Conservation (phyloP, 768 basidiomycete genomes). For the Pisolithus orientalis region DNA sequence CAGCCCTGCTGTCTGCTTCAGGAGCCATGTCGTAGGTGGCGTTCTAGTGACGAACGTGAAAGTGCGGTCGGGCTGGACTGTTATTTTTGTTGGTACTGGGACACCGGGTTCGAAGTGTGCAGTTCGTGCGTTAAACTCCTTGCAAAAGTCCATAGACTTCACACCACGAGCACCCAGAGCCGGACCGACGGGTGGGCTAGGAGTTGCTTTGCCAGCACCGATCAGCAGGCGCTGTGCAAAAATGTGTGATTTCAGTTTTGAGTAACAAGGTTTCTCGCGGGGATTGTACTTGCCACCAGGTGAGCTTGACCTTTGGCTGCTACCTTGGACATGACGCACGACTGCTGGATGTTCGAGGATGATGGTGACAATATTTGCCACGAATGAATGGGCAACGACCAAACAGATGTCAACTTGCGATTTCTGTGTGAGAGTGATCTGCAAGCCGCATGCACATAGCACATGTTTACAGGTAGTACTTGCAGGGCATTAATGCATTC, state of each 20-base stretch:
- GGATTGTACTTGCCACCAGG: slow-evolving; percentile 55
- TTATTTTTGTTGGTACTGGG: slow-evolving; percentile 89
- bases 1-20: slow-evolving; percentile 86
- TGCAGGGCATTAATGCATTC: background rate
- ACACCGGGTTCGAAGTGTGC: slow-evolving; percentile 79
- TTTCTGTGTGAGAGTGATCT: background rate
- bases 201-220: slow-evolving; percentile 90
- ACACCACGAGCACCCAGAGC: slow-evolving; percentile 97
- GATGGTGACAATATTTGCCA: background rate
- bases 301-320: slow-evolving; percentile 54
- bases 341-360: background rate
- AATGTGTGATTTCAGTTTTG: slow-evolving; percentile 9
- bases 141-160: slow-evolving; percentile 99
- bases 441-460: background rate
- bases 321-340: slow-evolving; percentile 59
- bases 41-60: slow-evolving; percentile 93
- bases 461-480: too few relatives aligned
- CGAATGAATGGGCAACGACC: slow-evolving; percentile 1
- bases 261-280: slow-evolving; percentile 3
- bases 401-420: slow-evolving; percentile 18
- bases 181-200: slow-evolving; percentile 93
- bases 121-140: slow-evolving; percentile 98
- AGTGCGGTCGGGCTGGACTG: slow-evolving; percentile 89
- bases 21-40: slow-evolving; percentile 82
- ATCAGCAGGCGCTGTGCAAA: slow-evolving; percentile 69